Evolutionary conservation across 768 basidiomycete species (phyloP), one percentile per base, ranked within the genome.

Genomic region (Hirschioporus abietinus): DNA sequence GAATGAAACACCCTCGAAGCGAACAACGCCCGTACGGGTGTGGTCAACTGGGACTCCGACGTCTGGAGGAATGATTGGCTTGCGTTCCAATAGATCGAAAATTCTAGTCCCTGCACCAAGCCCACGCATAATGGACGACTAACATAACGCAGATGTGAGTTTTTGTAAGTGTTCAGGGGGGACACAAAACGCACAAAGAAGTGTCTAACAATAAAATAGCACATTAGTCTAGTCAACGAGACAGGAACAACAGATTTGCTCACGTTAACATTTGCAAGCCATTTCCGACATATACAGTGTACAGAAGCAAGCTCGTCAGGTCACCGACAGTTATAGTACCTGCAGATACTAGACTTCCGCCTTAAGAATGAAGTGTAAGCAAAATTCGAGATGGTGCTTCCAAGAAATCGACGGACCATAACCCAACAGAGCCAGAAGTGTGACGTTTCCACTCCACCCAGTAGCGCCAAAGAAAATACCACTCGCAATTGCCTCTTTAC

Each of bases 101-200:
- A 98, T 90, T 24, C 96, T 90, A 0, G 86, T 85, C 20, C 94
- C 93, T 1, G 96, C 96, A 66, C 96, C 96, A 63, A 98, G 88
- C 65, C 93, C 96, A 64, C 94, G 93, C 96, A 99, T 99, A 65
- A 99, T 89, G 57, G 94, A 95, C 10, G 93, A 86, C 92, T 93
- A 69, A 27, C 30, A 35, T n/a, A 26, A 59, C 35, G 26, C 36
- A 23, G 63, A 26, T 15, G 12, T 52, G 12, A 52, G 42, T 68
- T 24, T 69, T 69, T 15, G 67, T 60, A 65, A 27, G 69, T 35
- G 67, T 73, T 26, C 57, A 58, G 64, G 67, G 64, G 67, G 8
- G 3, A 63, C 30, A 57, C 35, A 34, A 60, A 68, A 71, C 68
- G 57, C 75, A 80, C 79, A 69, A 79, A 78, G 66, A 81, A 80